Evolutionary conservation across 2,329 filamentous ascomycete species (phyloP).

Genomic region (Paracamarosporium sp.): DNA sequence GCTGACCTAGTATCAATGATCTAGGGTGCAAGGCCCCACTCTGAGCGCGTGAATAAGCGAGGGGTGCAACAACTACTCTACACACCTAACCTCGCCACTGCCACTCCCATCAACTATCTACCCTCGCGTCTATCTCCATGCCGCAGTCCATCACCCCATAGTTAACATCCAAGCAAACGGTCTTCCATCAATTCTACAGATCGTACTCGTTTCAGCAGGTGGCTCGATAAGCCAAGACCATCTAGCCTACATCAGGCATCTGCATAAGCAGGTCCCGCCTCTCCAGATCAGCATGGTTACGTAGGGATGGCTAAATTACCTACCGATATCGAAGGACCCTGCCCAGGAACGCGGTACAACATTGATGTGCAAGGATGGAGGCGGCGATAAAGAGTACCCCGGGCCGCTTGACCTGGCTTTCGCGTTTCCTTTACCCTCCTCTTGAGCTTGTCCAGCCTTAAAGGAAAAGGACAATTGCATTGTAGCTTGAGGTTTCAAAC

Average conservation of each 20-base stretch:
- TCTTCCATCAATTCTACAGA: neutral
- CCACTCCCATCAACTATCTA: neutral
- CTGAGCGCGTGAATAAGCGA: too few relatives aligned
- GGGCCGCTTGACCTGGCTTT: neutral
- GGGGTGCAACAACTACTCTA: too few relatives aligned
- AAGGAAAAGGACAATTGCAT: too few relatives aligned
- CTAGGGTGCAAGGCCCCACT: too few relatives aligned
- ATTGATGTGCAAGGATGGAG: neutral
- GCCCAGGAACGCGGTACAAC: neutral
- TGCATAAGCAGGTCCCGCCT: slow-evolving; percentile 23
- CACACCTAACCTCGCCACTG: neutral
- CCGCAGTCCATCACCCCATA: neutral
- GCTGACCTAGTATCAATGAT: too few relatives aligned
- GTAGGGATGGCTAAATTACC: slow-evolving; percentile 19
- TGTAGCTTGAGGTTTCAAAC: neutral
- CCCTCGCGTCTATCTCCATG: neutral
- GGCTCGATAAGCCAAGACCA: slow-evolving; percentile 30
- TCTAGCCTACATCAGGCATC: slow-evolving; percentile 32
- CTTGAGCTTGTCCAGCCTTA: too few relatives aligned
- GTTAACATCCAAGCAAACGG: neutral
- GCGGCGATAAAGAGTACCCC: neutral
- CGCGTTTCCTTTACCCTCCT: neutral
- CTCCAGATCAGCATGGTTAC: slow-evolving; percentile 20
- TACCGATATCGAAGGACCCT: neutral
- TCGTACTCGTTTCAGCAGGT: slow-evolving; percentile 31